These are phyloP conservation scores for Helenozyma baotianmanensis DNA, from an alignment of 805 yeast species.

Conservation along the genomic window DNA sequence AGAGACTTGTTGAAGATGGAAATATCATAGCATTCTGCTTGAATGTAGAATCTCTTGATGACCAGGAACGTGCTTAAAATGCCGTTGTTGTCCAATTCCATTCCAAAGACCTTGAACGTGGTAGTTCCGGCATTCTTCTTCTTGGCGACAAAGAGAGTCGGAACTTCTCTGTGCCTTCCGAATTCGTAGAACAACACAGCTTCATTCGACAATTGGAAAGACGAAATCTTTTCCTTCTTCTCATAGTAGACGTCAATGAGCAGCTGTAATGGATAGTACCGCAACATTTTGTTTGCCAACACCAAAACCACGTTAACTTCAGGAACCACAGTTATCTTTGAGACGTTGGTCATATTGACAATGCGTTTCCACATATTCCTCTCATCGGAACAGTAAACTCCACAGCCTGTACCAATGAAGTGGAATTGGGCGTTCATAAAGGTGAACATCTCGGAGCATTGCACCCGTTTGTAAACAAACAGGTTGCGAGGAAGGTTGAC, in stretches of 20 bases:
- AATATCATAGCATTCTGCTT: conserved; percentile 55
- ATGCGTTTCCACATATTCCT: conserved; percentile 56
- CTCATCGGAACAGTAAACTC: conserved; percentile 52
- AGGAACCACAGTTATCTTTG: conserved; percentile 58
- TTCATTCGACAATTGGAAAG: conserved; percentile 47
- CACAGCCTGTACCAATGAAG: conserved; percentile 58
- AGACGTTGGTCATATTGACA: conserved; percentile 46
- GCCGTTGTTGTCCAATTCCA: conserved; percentile 52
- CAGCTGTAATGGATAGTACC: conserved; percentile 60
- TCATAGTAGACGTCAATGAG: conserved; percentile 56
- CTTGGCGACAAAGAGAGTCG: conserved; percentile 53
- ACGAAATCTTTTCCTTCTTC: conserved; percentile 34
- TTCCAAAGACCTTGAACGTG: conserved; percentile 54
- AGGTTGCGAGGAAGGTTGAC: conserved; percentile 1
- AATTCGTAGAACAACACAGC: conserved; percentile 54
- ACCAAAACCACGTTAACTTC: conserved; percentile 53
- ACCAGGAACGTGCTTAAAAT: conserved; percentile 35
- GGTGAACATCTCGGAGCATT: conserved; percentile 43
- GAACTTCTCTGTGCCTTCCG: conserved; percentile 64
- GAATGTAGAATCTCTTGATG: conserved; percentile 44
- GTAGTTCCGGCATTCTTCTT: conserved; percentile 44
- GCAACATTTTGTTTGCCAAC: conserved; percentile 53
- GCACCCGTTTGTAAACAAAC: conserved; percentile 32
- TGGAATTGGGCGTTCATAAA: conserved; percentile 43
- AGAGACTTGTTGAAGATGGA: conserved; percentile 63